Percentiles rank a stretch among this genome's conserved stretches.
Evolutionary conservation across 495 filamentous ascomycete genomes (phyloP).

Genomic region (Annulohypoxylon nitens): DNA sequence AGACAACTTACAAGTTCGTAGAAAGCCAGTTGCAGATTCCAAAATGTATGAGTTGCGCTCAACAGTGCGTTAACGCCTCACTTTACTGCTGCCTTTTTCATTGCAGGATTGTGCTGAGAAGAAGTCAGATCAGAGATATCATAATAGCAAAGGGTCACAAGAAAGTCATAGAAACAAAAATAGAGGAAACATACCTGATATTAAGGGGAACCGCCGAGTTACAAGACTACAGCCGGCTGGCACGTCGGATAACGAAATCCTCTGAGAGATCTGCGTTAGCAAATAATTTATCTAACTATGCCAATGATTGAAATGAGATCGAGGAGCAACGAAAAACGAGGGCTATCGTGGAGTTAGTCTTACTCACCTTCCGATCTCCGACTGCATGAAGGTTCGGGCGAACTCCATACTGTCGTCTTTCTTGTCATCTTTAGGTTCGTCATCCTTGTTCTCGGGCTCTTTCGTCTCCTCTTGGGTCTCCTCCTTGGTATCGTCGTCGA

Average conservation of each 20-base stretch:
- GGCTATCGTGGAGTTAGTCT: not conserved
- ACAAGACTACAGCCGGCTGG: not conserved
- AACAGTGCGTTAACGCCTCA: not conserved
- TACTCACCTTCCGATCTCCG: constrained; percentile 2
- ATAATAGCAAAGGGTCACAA: not conserved
- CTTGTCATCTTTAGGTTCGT: not conserved
- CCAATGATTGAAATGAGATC: not conserved
- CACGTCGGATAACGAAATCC: not conserved
- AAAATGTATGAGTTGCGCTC: not conserved
- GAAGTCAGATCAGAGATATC: not conserved
- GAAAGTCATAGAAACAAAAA: not conserved
- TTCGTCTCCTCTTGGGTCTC: not conserved
- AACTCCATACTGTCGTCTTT: constrained; percentile 2
- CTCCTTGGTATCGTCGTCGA: not conserved
- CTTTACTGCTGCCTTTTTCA: not conserved
- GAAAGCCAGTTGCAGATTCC: not conserved
- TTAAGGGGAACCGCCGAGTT: not conserved
- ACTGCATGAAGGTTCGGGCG: not conserved
- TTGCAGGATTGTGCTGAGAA: not conserved
- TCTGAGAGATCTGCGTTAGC: not conserved
- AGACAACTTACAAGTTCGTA: not conserved
- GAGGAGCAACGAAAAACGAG: not conserved
- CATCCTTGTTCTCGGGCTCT: not conserved
- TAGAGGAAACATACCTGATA: not conserved
- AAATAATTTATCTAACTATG: not conserved